Percentiles rank a stretch among this genome's conserved stretches.
Conservation (phyloP, 1,284 basidiomycete species). For the Ceratobasidium sp. region DNA sequence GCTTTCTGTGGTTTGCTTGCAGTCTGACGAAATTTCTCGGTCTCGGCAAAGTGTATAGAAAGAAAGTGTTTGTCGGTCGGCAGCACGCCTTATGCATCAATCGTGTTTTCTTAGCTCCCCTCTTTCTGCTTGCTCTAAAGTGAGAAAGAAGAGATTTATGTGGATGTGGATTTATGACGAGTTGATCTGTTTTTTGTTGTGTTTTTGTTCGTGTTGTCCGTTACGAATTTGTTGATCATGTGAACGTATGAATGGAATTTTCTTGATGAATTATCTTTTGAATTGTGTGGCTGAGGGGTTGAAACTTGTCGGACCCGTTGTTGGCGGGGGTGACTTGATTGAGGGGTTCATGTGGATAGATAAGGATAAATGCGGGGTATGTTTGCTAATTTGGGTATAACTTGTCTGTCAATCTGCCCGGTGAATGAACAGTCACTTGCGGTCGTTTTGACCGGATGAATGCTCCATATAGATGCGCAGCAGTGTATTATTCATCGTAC, state of each 20-base stretch:
- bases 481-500: background rate
- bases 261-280: background rate
- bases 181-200: background rate
- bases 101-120: conserved; percentile 3
- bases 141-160: background rate
- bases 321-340: background rate
- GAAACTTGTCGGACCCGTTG: background rate
- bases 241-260: conserved; percentile 13
- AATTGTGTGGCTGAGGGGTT: background rate
- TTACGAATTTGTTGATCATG: conserved; percentile 5
- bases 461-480: background rate
- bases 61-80: background rate
- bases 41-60: conserved; percentile 39
- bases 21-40: background rate
- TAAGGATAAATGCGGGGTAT: background rate
- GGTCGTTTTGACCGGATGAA: background rate
- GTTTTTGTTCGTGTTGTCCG: no score
- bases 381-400: background rate
- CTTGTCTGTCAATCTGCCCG: background rate
- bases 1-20: conserved; percentile 13
- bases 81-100: conserved; percentile 4
- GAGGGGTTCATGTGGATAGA: background rate
- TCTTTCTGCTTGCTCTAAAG: background rate
- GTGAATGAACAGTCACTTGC: background rate
- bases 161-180: no score